Percentiles rank a stretch among this genome's conserved stretches.
phyloP scores from a whole-genome alignment of 148 eudicot species.

The Rhododendron simsii region DNA sequence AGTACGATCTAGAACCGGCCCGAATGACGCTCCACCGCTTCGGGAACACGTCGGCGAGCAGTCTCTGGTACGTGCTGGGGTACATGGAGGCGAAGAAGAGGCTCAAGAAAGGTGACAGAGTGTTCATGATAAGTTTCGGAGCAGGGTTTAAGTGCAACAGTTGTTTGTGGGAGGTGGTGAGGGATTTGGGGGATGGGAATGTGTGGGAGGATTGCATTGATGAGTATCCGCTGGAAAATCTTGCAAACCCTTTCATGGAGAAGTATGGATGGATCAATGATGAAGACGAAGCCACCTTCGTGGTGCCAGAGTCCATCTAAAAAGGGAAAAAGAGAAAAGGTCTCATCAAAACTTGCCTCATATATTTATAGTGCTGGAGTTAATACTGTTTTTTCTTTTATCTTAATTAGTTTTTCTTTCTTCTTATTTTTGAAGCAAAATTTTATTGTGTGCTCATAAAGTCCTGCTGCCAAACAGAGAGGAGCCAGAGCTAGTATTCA shows the following conservation, averaged over 20 bases:
- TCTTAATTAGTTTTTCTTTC: not conserved
- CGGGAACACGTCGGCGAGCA: conserved; percentile 50
- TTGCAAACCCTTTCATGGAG: conserved; percentile 26
- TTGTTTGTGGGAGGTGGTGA: conserved; percentile 32
- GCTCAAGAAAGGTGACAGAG: conserved; percentile 35
- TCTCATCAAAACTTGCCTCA: not conserved
- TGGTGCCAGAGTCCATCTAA: not conserved
- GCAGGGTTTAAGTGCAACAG: conserved; percentile 43
- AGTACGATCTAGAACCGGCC: conserved; percentile 39
- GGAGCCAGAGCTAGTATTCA: not conserved
- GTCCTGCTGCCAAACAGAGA: not conserved
- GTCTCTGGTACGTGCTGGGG: conserved; percentile 45
- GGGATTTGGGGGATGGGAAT: conserved; percentile 26
- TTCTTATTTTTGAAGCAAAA: not conserved
- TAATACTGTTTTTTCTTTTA: not conserved
- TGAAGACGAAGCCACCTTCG: conserved; percentile 22
- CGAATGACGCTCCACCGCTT: conserved; percentile 46
- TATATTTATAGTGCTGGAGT: not conserved
- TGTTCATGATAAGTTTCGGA: conserved; percentile 47
- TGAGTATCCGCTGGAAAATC: conserved; percentile 15
- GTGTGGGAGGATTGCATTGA: conserved; percentile 34
- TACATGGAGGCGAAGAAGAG: conserved; percentile 51
- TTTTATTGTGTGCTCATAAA: not conserved
- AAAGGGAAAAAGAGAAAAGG: not conserved
- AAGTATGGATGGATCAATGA: conserved; percentile 36